Evolutionary conservation across 1,139 yeast species (phyloP), one percentile per base, ranked within the genome.

Genomic region (Yamadazyma buinensis): DNA sequence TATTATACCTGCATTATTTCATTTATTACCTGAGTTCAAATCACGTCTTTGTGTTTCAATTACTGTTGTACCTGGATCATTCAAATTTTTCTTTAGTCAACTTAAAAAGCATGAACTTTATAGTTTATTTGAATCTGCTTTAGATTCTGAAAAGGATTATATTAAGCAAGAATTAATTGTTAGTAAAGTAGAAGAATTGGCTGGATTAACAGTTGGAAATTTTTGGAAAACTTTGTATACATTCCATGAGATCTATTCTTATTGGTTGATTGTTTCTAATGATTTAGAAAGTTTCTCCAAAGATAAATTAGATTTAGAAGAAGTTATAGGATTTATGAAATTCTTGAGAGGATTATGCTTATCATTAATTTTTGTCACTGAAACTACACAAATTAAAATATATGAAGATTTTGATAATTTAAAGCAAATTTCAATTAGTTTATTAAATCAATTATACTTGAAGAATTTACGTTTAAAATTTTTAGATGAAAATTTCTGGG

Each of bases 391-490:
- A 4, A 17, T 23, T 4, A 15, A 23, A 11, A 40, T 45, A 10
- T 43, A 40, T 28, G 40, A 36, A 9, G 54, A 53, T 15, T 51
- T 49, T 35, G 49, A 45, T 2, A 52, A 55, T 5, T 46, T 75
- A 23, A 59, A 67, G 30, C 51, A 52, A 7, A 54, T 64, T 1
- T 64, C 84, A 0, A 54, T 81, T 14, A 60, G 72, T 9, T 67
- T 86, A 11, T 56, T 86, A 37, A 77, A 81, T 36, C 92, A 84
- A 50, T 56, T 88, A 1, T 82, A 86, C 52, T 52, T 76, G 33
- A 75, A 87, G 38, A 87, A 87, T 49, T 66, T 84, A 10, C 67
- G 95, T 34, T 57, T 84, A 35, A 60, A 67, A n/a, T 69, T 83
- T 37, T 59, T 84, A 23, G 67, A 68, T 0, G 51, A 56, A 2